Evolutionary conservation across 2,329 filamentous ascomycete species (phyloP), one percentile per base, ranked within the genome.

Genomic region (Gliomastix tumulicola): DNA sequence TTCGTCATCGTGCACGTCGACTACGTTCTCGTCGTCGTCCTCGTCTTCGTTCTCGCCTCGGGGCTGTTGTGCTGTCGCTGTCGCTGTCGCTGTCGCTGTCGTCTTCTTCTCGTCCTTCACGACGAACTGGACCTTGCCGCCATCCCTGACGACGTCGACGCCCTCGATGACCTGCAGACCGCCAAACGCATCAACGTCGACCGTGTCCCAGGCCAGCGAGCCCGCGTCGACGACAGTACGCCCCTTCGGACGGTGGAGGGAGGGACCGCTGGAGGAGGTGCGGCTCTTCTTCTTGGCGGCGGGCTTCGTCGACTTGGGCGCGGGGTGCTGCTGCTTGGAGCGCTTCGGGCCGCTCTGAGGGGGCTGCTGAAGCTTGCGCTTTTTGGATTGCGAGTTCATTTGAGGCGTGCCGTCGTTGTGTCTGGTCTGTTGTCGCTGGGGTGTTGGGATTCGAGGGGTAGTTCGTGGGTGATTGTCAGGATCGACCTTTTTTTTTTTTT

Each of bases 111-210:
- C 38, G 38, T 45, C 41, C 35, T 40, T 40, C 25, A 65, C 54
- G 48, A 81, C 63, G 58, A 82, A 82, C 49, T 73, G 66, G 20
- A 82, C 59, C 6, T 64, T 69, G 36, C 69, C 63, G 7, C 78
- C 79, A 21, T 82, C 70, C 43, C 73, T 76, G 30, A 94, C 67
- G n/a, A 98, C 71, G 21, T 95, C 85, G 2, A 98, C 86, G 35
- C 86, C 88, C 13, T 94, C 86, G 32, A 97, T 82, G 51, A 97
- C 89, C 51, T 98, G 88, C 3, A 98, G 65, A 0, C 86, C 88
- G 49, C 82, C 94, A 57, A 98, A 96, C 0, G 34, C 35, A 12
- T 92, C 92, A 45, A 94, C 88, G n/a, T 86, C 86, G 62, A 96
- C 87, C 32, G 90, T 80, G 48, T 73, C 66, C 78, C 78, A 82